These are phyloP conservation scores for Euphorbia lathyris DNA, from an alignment of 345 rosid species.

Conservation along the genomic window DNA sequence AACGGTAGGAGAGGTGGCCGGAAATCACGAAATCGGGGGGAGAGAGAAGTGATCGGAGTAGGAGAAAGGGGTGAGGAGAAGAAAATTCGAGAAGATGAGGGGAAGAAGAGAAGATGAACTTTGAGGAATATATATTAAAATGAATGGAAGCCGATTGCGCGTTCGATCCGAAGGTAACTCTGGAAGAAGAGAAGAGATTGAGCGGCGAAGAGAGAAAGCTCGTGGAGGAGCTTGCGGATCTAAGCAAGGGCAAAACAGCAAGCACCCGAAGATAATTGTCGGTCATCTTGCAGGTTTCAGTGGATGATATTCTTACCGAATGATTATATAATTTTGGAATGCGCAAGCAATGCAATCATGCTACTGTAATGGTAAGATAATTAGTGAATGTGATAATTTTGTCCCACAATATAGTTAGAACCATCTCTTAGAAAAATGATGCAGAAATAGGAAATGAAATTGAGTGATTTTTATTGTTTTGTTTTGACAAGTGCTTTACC, in stretches of 20 bases:
- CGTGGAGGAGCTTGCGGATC: constrained; percentile 81
- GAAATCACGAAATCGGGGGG: too few relatives aligned
- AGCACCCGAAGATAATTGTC: constrained; percentile 34
- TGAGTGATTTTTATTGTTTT: background rate
- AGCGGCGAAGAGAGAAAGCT: constrained; percentile 84
- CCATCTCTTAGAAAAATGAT: background rate
- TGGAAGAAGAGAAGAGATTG: constrained; percentile 85
- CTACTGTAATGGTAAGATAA: constrained; percentile 3
- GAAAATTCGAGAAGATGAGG: too few relatives aligned
- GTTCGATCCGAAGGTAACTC: constrained; percentile 95
- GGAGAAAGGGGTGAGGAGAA: too few relatives aligned
- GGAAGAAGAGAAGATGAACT: too few relatives aligned
- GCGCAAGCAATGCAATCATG: background rate
- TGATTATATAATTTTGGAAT: background rate
- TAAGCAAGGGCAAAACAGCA: constrained; percentile 83
- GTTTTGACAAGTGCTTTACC: too few relatives aligned
- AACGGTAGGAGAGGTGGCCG: too few relatives aligned
- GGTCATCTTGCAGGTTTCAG: background rate
- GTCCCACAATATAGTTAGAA: background rate
- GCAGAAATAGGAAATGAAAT: background rate
- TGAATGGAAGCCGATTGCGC: constrained; percentile 89
- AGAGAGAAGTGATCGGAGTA: too few relatives aligned
- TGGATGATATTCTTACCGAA: background rate
- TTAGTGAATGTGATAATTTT: constrained; percentile 5
- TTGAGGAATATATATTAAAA: too few relatives aligned